Conservation (phyloP, 768 basidiomycete genomes). For the Sporobolomyces pararoseus region DNA sequence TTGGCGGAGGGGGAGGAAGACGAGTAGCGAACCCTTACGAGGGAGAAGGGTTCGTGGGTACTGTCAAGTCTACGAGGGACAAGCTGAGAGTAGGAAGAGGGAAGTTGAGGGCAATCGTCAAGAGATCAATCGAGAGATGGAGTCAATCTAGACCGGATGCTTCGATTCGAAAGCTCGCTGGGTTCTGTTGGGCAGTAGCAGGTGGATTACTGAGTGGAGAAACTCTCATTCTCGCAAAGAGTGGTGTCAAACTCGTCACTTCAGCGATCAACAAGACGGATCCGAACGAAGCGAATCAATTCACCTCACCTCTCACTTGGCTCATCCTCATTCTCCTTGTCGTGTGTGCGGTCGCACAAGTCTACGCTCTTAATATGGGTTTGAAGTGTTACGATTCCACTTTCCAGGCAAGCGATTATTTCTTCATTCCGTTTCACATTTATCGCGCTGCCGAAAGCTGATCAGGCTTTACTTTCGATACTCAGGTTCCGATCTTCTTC, state of each 20-base stretch:
- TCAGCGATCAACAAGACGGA: conserved; percentile 31
- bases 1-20: conserved; percentile 26
- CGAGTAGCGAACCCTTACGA: conserved; percentile 46
- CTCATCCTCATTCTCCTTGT: conserved; percentile 65
- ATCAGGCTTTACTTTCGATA: conserved; percentile 54
- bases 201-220: conserved; percentile 87
- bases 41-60: conserved; percentile 56
- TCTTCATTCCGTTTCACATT: too few species aligned
- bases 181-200: conserved; percentile 88
- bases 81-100: conserved; percentile 6
- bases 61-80: conserved; percentile 11
- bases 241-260: conserved; percentile 52
- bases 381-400: conserved; percentile 38
- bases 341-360: conserved; percentile 73
- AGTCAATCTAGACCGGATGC: conserved; percentile 56
- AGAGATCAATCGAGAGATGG: conserved; percentile 25
- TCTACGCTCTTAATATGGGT: conserved; percentile 17
- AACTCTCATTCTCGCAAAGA: conserved; percentile 78
- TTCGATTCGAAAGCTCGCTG: conserved; percentile 81
- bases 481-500: conserved; percentile 79
- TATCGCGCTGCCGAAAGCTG: neutral
- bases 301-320: conserved; percentile 36
- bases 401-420: neutral
- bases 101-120: conserved; percentile 13
- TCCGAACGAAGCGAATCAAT: conserved; percentile 35